Evolutionary conservation across 2,329 filamentous ascomycete species (phyloP), one percentile per base, ranked within the genome.

Genomic region (Sclerotinia minor): DNA sequence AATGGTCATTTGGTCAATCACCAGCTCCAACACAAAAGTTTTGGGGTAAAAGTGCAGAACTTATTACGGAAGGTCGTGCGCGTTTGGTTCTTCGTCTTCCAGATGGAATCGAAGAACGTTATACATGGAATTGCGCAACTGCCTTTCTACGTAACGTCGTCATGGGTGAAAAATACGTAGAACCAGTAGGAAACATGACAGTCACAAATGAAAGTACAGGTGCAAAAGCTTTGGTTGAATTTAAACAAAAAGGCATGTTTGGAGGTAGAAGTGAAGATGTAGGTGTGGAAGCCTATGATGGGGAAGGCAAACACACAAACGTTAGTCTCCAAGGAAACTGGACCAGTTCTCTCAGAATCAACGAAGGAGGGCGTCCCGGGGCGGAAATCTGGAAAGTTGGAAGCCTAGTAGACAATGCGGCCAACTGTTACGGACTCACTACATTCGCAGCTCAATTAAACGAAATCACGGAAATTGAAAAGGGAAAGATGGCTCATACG

Each of bases 161-260:
- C 67, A 94, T 96, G 74, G 95, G 95, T 50, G 95, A 99, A 79
- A 99, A 98, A 79, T 99, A 99, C 77, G 88, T 98, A 17, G 95
- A 99, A 79, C 95, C 95, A 0, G 92, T 96, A 0, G 94, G 94
- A 57, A 92, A 87, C 54, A 95, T 98, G 92, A 88, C 89, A 32
- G 86, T 99, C 45, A 81, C 87, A 72, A 94, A 94, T 77, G 95
- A 99, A 75, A 90, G 85, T 6, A 92, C 89, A 0, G 92, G 94
- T 9, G 88, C 91, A 72, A 94, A 92, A 77, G 92, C 93, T 1
- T 84, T 89, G n/a, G 87, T 92, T 58, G 93, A 94, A 68, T 99
- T 99, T 81, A 96, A 95, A 77, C 87, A 90, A 67, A 96, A 95
- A 76, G 94, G 95, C 72, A 97, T 99, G 92, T 99, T 98, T 80